Evolutionary conservation across 2,329 filamentous ascomycete genomes (phyloP), one percentile per base, ranked within the genome.

Genomic region (Talaromyces sp.): DNA sequence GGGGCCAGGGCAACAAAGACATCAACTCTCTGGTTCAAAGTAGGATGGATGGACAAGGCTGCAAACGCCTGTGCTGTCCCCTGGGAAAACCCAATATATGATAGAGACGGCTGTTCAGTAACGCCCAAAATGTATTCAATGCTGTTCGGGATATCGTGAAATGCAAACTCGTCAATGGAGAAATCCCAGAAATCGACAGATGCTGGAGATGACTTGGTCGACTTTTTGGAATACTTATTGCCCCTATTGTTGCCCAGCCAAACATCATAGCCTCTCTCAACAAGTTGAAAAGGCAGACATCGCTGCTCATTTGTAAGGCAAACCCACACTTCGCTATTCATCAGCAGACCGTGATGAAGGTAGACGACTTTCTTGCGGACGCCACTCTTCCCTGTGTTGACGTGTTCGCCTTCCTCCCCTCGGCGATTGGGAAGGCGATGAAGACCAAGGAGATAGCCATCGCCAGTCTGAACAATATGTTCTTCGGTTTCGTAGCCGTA

Each of bases 261-360:
- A 65, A 97, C 93, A 79, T 99, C 94, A 68, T 95, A 99, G 2
- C 94, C 94, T 69, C 85, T 84, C 69, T 97, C 91, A 0, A 96
- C 91, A 50, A 99, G 80, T 66, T 89, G 84, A 72, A 99, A 97
- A 0, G 94, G 91, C 43, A 99, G 80, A 66, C 89, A 93, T 66
- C 92, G 85, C 74, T 95, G 84, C 66, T 88, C 87, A 66, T 97
- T 90, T 0, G 93, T 96, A 71, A 93, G 78, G 70, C 91, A 95
- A 9, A 97, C 91, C 94, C 94, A 99, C 35, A 99, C 93, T 75
- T 99, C 94, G 68, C 92, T 96, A 76, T 97, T 97, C 94, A 99
- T 99, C 70, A 99, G 84, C 61, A 99, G 82, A 9, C 93, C 94
- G 75, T 99, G 94, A 70, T 99, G 94, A 64, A 99, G 80, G 73